Evolutionary conservation across 2,329 filamentous ascomycete species (phyloP), one percentile per base, ranked within the genome.

Genomic region (Aureobasidium pullulans): DNA sequence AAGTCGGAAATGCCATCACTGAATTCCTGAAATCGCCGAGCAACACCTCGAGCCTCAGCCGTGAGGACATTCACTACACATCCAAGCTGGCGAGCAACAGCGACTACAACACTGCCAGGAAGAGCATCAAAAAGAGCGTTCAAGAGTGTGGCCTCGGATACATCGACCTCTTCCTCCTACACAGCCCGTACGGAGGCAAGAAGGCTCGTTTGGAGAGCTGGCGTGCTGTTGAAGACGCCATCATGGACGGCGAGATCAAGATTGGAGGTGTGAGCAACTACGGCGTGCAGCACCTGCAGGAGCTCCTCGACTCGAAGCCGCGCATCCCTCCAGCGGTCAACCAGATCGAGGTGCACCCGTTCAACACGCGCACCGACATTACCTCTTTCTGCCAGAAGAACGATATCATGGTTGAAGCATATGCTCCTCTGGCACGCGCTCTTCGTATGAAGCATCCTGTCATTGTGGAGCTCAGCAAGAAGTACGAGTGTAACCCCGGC

Each of bases 301-400:
- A 91, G 68, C 75, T 91, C 50, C 80, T 90, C 67, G 77, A 79
- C 2, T 80, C 80, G 0, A 82, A 82, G 10, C 85, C 87, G 0
- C 77, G 79, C 0, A 79, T 88, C 47, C 71, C 76, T 9, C 89
- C 89, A 0, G 82, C 84, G 1, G 83, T 93, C 53, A 93, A 93
- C 67, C 89, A 94, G 74, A 86, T 92, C 66, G 87, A 93, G 70
- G 81, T 92, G 1, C 88, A 93, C 62, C 89, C 88, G 0, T 94
- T 93, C 80, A 90, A 92, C 70, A 90, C 87, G 1, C 83, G 86
- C 56, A 78, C 77, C 0, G 78, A 80, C 39, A 90, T 94, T 63
- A 81, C 84, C 0, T 77, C 80, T 11, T 85, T 83, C 65, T 89
- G 89, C 67, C 78, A 82, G 60, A 75, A 82, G 62, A 76, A 92